These are phyloP conservation scores for Nothophoma quercina DNA, from an alignment of 2,329 filamentous ascomycete genomes.

Conservation along the genomic window DNA sequence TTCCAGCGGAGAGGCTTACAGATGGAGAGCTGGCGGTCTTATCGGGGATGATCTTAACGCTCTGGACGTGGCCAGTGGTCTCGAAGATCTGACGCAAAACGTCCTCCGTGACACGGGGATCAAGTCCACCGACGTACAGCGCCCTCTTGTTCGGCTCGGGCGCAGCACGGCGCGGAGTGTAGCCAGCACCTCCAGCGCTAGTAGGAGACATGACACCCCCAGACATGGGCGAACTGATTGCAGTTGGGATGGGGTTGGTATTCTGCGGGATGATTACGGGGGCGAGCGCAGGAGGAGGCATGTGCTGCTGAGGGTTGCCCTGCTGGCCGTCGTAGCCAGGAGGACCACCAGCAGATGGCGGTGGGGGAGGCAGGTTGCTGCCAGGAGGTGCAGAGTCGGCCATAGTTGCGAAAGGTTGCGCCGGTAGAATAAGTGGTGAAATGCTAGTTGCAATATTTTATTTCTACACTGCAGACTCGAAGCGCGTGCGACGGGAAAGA, in stretches of 20 bases:
- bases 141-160: slow-evolving; percentile 99
- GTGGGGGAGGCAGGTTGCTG: slow-evolving; percentile 73
- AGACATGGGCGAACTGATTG: slow-evolving; percentile 87
- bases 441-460: slow-evolving; percentile 2
- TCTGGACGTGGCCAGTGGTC: slow-evolving; percentile 97
- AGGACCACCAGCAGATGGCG: slow-evolving; percentile 73
- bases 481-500: slow-evolving; percentile 8
- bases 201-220: slow-evolving; percentile 84
- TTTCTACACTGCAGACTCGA: slow-evolving; percentile 6
- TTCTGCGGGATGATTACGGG: slow-evolving; percentile 90
- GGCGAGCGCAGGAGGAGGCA: slow-evolving; percentile 89
- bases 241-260: slow-evolving; percentile 92
- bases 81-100: slow-evolving; percentile 98
- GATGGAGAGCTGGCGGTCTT: slow-evolving; percentile 82
- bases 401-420: slow-evolving; percentile 63
- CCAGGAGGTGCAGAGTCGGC: slow-evolving; percentile 73
- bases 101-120: slow-evolving; percentile 94
- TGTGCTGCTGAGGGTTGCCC: slow-evolving; percentile 68
- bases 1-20: slow-evolving; percentile 27
- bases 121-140: slow-evolving; percentile 92
- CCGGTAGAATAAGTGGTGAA: slow-evolving; percentile 6
- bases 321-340: slow-evolving; percentile 76
- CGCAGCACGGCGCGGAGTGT: slow-evolving; percentile 80
- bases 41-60: slow-evolving; percentile 99
- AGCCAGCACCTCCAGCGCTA: slow-evolving; percentile 71